Evolutionary conservation across 768 basidiomycete genomes (phyloP), one percentile per base, ranked within the genome.

Genomic region (Auriscalpium vulgare): DNA sequence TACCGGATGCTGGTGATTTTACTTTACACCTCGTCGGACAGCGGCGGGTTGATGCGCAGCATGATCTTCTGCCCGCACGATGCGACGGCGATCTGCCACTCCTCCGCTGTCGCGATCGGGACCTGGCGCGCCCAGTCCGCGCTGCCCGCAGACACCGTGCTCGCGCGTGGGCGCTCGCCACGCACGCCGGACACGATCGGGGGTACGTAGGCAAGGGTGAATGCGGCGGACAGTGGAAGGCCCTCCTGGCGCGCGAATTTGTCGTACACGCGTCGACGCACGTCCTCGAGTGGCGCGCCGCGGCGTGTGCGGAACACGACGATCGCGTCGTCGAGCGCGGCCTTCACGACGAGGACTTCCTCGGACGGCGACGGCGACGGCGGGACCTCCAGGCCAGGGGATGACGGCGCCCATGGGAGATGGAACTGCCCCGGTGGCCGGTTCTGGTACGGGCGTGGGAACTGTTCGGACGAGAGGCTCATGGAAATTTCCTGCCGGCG

Each of bases 181-280:
- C 40, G 34, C 5, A 9, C n/a, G 52, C 59, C 23, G 53, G 40
- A 29, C 73, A 65, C 10, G 75, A 71, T 40, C 19, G 76, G 75
- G 54, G 80, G 73, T 48, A 79, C 63, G 60, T 82, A 77, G 17
- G 78, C 80, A 36, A 89, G 68, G 8, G 74, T 75, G 65, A 89
- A 89, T 1, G 74, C 68, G 8, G 75, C 70, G 0, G 75, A 75
- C 21, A 88, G 77, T 11, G 75, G 72, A 45, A 83, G 61, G 49
- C 76, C 77, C 66, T 83, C 84, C 62, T 83, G 79, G 21, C 75
- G 73, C n/a, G 78, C 75, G 64, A 90, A 84, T 63, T 88, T 88
- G 54, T 84, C 79, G 58, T 78, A 78, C 23, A 91, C 71, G 49
- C 78, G 77, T 51, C 71, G 70, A 56, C 83, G 83, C 14, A 89